Base-by-base conservation (phyloP, 2,329 filamentous ascomycete genomes). In the Fusarium newnesense region DNA sequence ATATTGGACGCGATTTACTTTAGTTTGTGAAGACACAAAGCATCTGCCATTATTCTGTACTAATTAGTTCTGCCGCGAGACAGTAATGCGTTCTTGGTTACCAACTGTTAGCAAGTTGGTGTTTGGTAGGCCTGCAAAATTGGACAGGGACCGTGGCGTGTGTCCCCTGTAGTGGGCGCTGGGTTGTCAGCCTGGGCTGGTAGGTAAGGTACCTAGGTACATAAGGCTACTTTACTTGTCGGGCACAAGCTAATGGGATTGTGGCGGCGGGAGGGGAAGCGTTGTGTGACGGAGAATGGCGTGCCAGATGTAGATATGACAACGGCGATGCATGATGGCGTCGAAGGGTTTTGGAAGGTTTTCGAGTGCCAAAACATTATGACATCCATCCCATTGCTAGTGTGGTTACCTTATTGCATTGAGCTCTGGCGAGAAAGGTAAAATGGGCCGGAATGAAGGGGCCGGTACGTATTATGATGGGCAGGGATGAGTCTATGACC, bases 281-380 rank as follows among this genome's bases (percentile, higher is more conserved):
- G 34, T 43, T 70, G 65, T 70, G 60, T 15, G 43, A 73, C 70
- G 30, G 50, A 30, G 15, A 26, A 36, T 28, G 49, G 54, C 44
- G 34, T 70, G 54, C 46, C 37, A 60, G 50, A 72, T 47, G 56
- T 13, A 67, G 49, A 58, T 49, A 26, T 43, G 46, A 64, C 30
- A 74, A 71, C 70, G 61, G 54, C 21, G 44, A 73, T 73, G 67
- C 70, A 72, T 72, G 46, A 61, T 69, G 71, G 70, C 70, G 60
- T 64, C 34, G 70, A 73, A 73, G 46, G 52, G 21, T 28, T 57
- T 52, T 67, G 39, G 61, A 57, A 67, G 40, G 16, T 7, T 57
- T 40, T 54, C 50, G 56, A 53, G 57, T 26, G 49, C 37, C 37
- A 57, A 37, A 47, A 32, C 19, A 44, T 28, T 49, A 40, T 18